These are phyloP conservation scores for Dactylellina drechsleri DNA, from an alignment of 2,329 filamentous ascomycete genomes.

Conservation along the genomic window DNA sequence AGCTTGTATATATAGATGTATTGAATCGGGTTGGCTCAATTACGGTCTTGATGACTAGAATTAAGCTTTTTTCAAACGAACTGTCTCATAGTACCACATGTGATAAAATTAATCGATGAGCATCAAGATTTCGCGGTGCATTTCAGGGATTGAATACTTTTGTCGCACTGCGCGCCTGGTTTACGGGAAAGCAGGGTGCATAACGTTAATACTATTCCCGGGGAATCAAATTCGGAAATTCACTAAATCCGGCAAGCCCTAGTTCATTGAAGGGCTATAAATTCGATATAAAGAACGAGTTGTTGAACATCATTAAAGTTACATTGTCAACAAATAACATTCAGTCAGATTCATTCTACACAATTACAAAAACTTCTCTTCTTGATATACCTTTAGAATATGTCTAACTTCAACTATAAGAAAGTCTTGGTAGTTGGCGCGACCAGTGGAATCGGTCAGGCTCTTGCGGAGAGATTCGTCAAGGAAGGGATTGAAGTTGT, in stretches of 20 bases:
- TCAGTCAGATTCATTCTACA: background rate
- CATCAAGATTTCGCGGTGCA: too few species aligned
- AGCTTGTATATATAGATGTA: background rate
- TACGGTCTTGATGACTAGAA: background rate
- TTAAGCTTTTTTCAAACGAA: background rate
- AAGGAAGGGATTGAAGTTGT: slow-evolving; percentile 67
- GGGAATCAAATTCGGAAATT: slow-evolving; percentile 17
- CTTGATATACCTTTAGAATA: slow-evolving; percentile 5
- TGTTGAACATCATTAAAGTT: background rate
- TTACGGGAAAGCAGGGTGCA: background rate
- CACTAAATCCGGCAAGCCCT: slow-evolving; percentile 21
- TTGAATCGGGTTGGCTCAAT: background rate
- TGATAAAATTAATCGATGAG: too few species aligned
- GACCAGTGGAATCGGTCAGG: slow-evolving; percentile 68
- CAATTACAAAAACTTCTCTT: background rate
- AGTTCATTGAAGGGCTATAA: background rate
- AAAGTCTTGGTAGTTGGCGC: slow-evolving; percentile 69
- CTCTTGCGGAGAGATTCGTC: slow-evolving; percentile 65
- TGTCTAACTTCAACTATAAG: slow-evolving; percentile 66
- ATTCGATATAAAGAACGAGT: background rate
- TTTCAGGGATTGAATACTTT: too few species aligned
- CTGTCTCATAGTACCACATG: too few species aligned
- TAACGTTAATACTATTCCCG: slow-evolving; percentile 1
- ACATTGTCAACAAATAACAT: background rate
- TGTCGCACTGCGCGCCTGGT: too few species aligned